Conservation (phyloP, 148 eudicot genomes). For the Rhododendron griersonianum region DNA sequence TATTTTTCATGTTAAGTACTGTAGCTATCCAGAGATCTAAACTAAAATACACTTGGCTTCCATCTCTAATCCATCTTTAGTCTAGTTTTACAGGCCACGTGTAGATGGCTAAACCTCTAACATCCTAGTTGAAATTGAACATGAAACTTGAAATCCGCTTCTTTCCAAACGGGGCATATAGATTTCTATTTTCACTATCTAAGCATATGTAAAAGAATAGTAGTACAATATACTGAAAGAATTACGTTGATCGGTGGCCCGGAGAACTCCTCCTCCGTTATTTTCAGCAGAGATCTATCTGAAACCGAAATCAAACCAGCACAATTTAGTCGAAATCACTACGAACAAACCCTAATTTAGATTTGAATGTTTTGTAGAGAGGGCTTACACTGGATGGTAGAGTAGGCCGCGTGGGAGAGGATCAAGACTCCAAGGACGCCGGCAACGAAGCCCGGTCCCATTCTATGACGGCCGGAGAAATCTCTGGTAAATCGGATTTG, state of each 20-base stretch:
- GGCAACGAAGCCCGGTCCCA: constrained; percentile 51
- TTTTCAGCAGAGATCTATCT: constrained; percentile 83
- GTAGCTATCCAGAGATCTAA: background rate
- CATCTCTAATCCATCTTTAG: background rate
- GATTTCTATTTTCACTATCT: background rate
- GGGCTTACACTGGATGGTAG: constrained; percentile 69
- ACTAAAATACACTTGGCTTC: background rate
- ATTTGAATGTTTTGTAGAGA: background rate
- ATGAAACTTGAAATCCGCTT: background rate
- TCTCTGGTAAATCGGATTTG: background rate
- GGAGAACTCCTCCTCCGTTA: constrained; percentile 77
- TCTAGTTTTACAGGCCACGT: background rate
- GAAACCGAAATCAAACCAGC: constrained; percentile 14
- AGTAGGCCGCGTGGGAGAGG: constrained; percentile 79
- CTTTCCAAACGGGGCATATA: background rate
- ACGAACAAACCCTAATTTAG: background rate
- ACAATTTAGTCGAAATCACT: background rate
- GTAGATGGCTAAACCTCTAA: background rate
- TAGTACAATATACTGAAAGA: background rate
- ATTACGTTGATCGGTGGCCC: constrained; percentile 67
- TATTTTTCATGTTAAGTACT: too few species aligned
- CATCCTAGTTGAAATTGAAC: background rate
- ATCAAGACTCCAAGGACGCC: constrained; percentile 63
- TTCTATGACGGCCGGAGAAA: constrained; percentile 22
- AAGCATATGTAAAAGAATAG: background rate